Conservation (phyloP, 2,329 filamentous ascomycete species). For the Penicillium vulpinum region DNA sequence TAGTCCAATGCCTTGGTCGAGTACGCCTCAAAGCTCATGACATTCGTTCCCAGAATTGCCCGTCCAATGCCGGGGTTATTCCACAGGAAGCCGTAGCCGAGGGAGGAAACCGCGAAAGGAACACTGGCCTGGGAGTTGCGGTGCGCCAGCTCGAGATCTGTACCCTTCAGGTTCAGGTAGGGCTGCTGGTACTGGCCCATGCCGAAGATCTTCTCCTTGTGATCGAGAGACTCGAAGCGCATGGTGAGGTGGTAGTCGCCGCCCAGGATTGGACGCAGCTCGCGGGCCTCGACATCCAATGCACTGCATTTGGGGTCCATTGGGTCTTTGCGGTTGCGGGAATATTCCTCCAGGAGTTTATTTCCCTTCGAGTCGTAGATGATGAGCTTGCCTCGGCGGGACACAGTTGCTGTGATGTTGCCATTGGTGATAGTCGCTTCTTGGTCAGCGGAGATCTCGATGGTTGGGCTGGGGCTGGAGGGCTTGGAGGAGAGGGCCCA, state of each 20-base stretch:
- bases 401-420: slow-evolving; percentile 50
- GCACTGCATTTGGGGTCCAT: slow-evolving; percentile 61
- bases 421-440: slow-evolving; percentile 51
- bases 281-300: slow-evolving; percentile 57
- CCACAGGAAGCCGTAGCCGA: slow-evolving; percentile 66
- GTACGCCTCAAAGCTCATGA: slow-evolving; percentile 62
- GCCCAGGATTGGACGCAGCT: slow-evolving; percentile 57
- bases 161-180: slow-evolving; percentile 62
- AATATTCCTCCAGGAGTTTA: slow-evolving; percentile 55
- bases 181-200: slow-evolving; percentile 71
- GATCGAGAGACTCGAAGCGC: slow-evolving; percentile 58
- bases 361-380: slow-evolving; percentile 47
- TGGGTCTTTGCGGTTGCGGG: slow-evolving; percentile 52
- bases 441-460: slow-evolving; percentile 20
- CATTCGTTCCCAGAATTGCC: slow-evolving; percentile 61
- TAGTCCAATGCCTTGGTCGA: slow-evolving; percentile 62
- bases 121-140: slow-evolving; percentile 67
- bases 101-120: slow-evolving; percentile 61
- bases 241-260: slow-evolving; percentile 59
- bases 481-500: slow-evolving; percentile 38
- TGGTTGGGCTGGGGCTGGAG: slow-evolving; percentile 6
- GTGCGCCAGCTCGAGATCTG: slow-evolving; percentile 64
- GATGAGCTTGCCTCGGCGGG: slow-evolving; percentile 52
- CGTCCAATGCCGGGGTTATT: slow-evolving; percentile 65
- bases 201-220: slow-evolving; percentile 63